Evolutionary conservation across 768 basidiomycete species (phyloP).

Genomic region (Tricholoma furcatifolium): DNA sequence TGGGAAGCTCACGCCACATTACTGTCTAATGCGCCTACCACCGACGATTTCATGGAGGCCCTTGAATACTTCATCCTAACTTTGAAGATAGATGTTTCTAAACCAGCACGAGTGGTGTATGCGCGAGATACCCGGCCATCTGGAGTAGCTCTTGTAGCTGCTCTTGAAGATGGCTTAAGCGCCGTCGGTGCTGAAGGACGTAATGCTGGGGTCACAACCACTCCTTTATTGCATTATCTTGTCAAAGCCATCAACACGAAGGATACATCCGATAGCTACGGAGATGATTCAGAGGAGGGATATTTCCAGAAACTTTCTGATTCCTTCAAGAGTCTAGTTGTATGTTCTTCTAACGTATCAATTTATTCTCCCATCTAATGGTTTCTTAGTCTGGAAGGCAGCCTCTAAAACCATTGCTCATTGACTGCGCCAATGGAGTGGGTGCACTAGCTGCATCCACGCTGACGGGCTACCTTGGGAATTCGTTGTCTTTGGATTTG

Average conservation of each 20-base stretch:
- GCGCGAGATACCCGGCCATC: constrained; percentile 93
- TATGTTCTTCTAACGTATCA: constrained; percentile 39
- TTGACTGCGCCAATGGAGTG: constrained; percentile 99
- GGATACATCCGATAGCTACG: constrained; percentile 74
- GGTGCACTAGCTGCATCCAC: constrained; percentile 72
- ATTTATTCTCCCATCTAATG: constrained; percentile 6
- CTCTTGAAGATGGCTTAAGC: constrained; percentile 80
- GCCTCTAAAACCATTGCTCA: constrained; percentile 56
- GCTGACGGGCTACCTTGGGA: constrained; percentile 58
- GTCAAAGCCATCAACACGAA: constrained; percentile 88
- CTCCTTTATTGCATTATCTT: constrained; percentile 94
- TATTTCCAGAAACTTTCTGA: constrained; percentile 80
- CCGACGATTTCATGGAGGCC: constrained; percentile 67
- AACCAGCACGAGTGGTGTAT: constrained; percentile 83
- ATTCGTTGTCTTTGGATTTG: constrained; percentile 59
- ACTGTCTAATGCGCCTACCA: constrained; percentile 79
- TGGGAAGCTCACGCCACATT: constrained; percentile 91
- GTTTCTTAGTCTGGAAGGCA: constrained; percentile 54
- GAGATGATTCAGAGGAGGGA: constrained; percentile 76
- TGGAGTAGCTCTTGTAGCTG: constrained; percentile 69
- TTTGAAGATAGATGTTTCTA: constrained; percentile 73
- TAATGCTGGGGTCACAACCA: constrained; percentile 85
- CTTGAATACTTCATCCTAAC: constrained; percentile 61
- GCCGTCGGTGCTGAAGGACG: constrained; percentile 68
- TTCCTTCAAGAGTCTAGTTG: constrained; percentile 86